A percentile compares a stretch with the other conserved stretches of the same genome.
phyloP scores from a whole-genome alignment of 352 stramenopile genomes.

The Globisporangium rhizosaccharum region DNA sequence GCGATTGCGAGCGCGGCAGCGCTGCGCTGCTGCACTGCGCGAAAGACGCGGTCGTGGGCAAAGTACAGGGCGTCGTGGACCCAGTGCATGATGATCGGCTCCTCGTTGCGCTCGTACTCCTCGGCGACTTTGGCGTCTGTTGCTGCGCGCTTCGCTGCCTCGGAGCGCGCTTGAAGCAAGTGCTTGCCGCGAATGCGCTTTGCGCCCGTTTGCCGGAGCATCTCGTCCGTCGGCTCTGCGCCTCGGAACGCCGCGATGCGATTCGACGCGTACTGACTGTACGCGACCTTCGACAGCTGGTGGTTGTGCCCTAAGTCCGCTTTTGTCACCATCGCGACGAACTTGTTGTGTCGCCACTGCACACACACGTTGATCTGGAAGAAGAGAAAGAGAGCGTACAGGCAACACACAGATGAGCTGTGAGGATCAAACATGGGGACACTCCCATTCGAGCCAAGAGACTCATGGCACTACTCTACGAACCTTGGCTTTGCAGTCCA shows the following conservation, averaged over 20 bases:
- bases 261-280: background rate
- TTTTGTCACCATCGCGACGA: conserved; percentile 1
- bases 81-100: conserved; percentile 4
- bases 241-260: background rate
- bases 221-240: background rate
- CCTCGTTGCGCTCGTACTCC: conserved; percentile 3
- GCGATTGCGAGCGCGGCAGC: background rate
- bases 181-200: background rate
- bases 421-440: background rate
- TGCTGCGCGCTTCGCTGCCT: background rate
- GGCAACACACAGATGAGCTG: too few relatives aligned
- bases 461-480: background rate
- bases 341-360: background rate
- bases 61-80: background rate
- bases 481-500: conserved; percentile 19
- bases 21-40: background rate
- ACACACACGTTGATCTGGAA: conserved; percentile 2
- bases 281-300: conserved; percentile 1
- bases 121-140: background rate
- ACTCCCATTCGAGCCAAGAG: background rate
- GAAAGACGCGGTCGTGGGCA: background rate
- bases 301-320: conserved; percentile 4
- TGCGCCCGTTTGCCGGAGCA: background rate
- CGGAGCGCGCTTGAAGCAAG: background rate
- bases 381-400: background rate